Evolutionary conservation across 305 asterid genomes (phyloP).

Genomic region (Stenogyne calaminthoides): DNA sequence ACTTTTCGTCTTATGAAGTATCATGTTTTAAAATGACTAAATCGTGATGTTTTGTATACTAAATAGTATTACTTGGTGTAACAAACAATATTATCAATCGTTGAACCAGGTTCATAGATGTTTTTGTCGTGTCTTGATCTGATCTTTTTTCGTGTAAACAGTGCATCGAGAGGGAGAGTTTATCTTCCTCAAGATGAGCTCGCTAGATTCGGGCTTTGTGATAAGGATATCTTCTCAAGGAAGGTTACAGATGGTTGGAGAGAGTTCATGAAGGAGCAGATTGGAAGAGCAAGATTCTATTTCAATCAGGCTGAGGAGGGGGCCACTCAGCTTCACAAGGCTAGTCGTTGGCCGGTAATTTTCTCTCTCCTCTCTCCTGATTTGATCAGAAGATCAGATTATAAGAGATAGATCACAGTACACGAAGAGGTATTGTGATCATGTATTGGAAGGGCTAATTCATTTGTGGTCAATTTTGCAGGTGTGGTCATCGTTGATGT

Average conservation of each 20-base stretch:
- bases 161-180: slow-evolving; percentile 76
- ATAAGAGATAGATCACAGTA: neutral
- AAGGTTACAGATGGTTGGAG: slow-evolving; percentile 67
- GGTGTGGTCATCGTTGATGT: slow-evolving; percentile 83
- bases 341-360: slow-evolving; percentile 90
- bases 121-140: neutral
- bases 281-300: slow-evolving; percentile 70
- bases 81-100: no score
- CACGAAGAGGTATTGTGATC: neutral
- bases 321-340: slow-evolving; percentile 72
- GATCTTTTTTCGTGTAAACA: slow-evolving; percentile 21
- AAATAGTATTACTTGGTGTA: no score
- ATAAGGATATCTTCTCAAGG: slow-evolving; percentile 63
- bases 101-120: no score
- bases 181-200: slow-evolving; percentile 90
- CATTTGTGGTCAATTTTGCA: slow-evolving; percentile 31
- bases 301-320: slow-evolving; percentile 74
- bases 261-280: slow-evolving; percentile 79
- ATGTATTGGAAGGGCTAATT: neutral
- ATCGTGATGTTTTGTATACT: no score
- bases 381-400: neutral
- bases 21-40: no score
- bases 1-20: no score
- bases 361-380: neutral
- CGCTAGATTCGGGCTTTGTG: slow-evolving; percentile 53